Evolutionary conservation across 495 filamentous ascomycete genomes (phyloP).

Genomic region (Podospora sp.): DNA sequence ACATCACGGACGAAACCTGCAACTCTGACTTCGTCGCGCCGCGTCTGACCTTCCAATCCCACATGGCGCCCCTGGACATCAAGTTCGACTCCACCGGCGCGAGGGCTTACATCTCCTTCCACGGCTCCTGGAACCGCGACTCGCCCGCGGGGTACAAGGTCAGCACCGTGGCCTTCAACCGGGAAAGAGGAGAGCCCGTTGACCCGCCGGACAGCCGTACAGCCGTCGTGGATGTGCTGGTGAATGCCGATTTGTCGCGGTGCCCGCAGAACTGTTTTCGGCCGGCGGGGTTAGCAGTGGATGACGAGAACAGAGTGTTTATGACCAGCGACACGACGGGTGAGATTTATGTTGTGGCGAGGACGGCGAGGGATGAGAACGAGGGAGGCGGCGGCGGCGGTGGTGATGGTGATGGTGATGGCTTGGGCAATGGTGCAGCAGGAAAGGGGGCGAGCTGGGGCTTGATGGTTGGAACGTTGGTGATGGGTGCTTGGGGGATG

Average conservation of each 20-base stretch:
- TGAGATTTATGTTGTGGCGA: slow-evolving; percentile 57
- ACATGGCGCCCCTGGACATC: slow-evolving; percentile 64
- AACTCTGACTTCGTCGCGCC: slow-evolving; percentile 45
- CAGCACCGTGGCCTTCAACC: slow-evolving; percentile 45
- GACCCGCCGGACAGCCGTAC: slow-evolving; percentile 43
- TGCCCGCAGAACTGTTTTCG: slow-evolving; percentile 58
- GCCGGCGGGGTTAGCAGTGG: slow-evolving; percentile 58
- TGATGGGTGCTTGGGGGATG: not conserved
- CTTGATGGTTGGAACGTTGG: not conserved
- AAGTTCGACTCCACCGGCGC: slow-evolving; percentile 46
- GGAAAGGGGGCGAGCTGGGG: slow-evolving; percentile 11
- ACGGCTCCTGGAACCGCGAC: slow-evolving; percentile 57
- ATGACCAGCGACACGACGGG: slow-evolving; percentile 61
- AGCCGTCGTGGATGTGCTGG: slow-evolving; percentile 52
- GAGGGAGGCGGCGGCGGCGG: not conserved
- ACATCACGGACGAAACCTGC: slow-evolving; percentile 52
- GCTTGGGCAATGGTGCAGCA: slow-evolving; percentile 1
- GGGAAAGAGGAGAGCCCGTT: slow-evolving; percentile 43
- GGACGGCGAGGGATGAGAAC: slow-evolving; percentile 11
- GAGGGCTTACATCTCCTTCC: slow-evolving; percentile 45
- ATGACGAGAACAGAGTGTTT: slow-evolving; percentile 51
- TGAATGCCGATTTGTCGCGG: slow-evolving; percentile 44
- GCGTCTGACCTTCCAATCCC: slow-evolving; percentile 57
- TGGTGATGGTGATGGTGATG: slow-evolving; percentile 1
- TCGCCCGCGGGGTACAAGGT: slow-evolving; percentile 60